Evolutionary conservation across 495 filamentous ascomycete species (phyloP), one percentile per base, ranked within the genome.

Genomic region (Evansstolkia leycettana): DNA sequence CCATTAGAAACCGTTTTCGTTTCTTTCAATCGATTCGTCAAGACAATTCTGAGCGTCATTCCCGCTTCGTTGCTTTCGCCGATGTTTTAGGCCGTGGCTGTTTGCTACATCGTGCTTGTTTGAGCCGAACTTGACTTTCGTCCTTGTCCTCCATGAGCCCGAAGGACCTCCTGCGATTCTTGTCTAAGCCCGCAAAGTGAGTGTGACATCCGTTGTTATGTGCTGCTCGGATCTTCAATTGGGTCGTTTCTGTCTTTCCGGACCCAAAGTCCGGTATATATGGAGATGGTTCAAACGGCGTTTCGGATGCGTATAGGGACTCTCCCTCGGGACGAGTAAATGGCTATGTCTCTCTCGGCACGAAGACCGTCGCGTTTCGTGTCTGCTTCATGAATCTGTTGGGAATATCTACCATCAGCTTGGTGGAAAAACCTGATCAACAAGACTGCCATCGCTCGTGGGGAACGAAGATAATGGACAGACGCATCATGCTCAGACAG

Each of bases 111-210:
- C 53, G 46, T 54, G 52, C 55, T 57, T 45, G 35, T 56, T 35
- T 64, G 52, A 58, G 50, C 44, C 36, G 46, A 42, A 55, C 29
- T 4, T 16, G 17, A n/a, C 13, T 45, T 47, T 42, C 40, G 36
- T 46, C 43, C 45, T 46, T 47, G 57, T 55, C 64, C 76, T 81
- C 73, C 73, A 95, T 94, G 89, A 89, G 74, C 78, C 78, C 76
- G 60, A 79, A 77, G 67, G 86, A 94, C 60, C 78, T 94, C 47
- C 75, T 95, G 52, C 84, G 85, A 67, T 87, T 94, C 67, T 75
- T 95, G 44, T 94, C 84, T 42, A 92, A 92, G 70, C 89, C 87
- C 51, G 85, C 84, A 55, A 94, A 94, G 88, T 96, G 62, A 58
- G 82, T 68, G 12, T 28, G 34, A 45, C 23, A 27, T 13, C n/a